A percentile compares a stretch with the other conserved stretches of the same genome.
Conservation (phyloP, 305 asterid genomes). For the Fraxinus greggii region DNA sequence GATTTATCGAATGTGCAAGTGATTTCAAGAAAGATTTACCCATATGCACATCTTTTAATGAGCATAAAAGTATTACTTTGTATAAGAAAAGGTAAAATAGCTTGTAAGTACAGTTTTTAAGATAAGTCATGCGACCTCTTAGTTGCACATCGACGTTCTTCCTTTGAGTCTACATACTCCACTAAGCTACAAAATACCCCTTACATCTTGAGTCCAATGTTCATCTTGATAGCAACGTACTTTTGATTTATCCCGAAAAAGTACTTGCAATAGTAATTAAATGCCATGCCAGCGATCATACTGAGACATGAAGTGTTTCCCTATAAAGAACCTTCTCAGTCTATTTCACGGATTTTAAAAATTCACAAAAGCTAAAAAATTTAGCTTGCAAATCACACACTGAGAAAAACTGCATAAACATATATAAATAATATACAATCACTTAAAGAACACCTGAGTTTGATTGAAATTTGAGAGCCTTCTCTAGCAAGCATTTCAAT, state of each 20-base stretch:
- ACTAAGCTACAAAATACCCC: background rate
- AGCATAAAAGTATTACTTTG: background rate
- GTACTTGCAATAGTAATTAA: background rate
- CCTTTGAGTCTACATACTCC: background rate
- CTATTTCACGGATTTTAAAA: background rate
- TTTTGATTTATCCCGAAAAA: background rate
- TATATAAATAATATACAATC: conserved; percentile 13
- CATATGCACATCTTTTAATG: background rate
- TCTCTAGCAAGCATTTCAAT: conserved; percentile 67
- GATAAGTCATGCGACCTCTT: background rate
- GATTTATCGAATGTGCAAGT: background rate
- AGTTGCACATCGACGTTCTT: background rate
- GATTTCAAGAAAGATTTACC: background rate
- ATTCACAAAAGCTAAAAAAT: conserved; percentile 5
- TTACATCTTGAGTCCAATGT: background rate
- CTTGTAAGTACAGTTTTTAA: background rate
- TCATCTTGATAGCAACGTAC: background rate
- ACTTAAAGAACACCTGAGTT: conserved; percentile 55
- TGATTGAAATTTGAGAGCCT: conserved; percentile 46
- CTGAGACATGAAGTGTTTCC: background rate
- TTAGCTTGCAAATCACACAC: conserved; percentile 16
- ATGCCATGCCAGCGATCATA: background rate
- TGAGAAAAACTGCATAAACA: conserved; percentile 17
- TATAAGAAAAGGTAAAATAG: background rate
- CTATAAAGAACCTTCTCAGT: background rate